phyloP scores from a whole-genome alignment of 441 rosid species.

The Breynia disticha region DNA sequence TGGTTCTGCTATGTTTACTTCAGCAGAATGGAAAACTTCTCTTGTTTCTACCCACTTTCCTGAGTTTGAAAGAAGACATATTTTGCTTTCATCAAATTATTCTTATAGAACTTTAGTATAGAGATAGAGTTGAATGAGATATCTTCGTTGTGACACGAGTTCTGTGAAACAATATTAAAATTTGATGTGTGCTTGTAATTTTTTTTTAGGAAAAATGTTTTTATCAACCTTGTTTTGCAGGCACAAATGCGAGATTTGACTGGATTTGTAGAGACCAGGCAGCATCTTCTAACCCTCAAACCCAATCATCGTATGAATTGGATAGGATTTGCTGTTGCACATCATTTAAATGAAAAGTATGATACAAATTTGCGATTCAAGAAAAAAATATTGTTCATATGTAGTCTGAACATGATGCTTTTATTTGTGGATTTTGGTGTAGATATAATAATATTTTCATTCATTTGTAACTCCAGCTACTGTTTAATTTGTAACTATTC shows the following conservation, averaged over 20 bases:
- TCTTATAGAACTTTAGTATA: no score
- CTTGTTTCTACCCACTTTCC: no score
- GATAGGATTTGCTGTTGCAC: constrained; percentile 99
- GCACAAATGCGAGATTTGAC: constrained; percentile 99
- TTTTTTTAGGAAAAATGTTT: not conserved
- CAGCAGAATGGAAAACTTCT: no score
- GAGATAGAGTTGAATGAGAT: no score
- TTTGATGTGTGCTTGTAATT: not conserved
- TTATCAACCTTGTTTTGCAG: constrained; percentile 35
- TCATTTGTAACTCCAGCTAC: not conserved
- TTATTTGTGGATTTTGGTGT: not conserved
- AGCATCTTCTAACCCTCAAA: constrained; percentile 83
- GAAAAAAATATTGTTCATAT: not conserved
- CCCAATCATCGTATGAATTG: constrained; percentile 99
- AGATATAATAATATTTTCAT: not conserved
- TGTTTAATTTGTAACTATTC: not conserved
- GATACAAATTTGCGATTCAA: constrained; percentile 18
- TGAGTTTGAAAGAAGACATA: no score
- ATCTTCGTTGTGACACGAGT: no score
- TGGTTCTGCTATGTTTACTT: no score
- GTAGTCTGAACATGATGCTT: not conserved
- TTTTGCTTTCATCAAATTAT: no score
- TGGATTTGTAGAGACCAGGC: constrained; percentile 98
- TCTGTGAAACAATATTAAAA: no score
- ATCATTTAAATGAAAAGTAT: constrained; percentile 87